Base-by-base conservation (phyloP, 345 rosid genomes). In the Diplotaxis tenuifolia region DNA sequence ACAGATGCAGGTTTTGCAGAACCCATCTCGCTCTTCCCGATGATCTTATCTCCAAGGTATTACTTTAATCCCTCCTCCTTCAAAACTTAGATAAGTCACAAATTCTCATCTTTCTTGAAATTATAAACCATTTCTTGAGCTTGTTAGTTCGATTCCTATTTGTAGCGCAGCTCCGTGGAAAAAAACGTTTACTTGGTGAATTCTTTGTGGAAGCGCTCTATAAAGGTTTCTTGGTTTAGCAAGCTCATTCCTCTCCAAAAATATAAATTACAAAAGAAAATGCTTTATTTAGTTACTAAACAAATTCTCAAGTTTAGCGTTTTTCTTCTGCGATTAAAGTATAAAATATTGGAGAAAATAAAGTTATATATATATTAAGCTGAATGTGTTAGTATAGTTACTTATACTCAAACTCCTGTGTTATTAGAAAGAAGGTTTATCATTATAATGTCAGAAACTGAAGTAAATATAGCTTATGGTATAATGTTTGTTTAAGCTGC, bases 1-100 rank as follows among this genome's bases (percentile, higher is more conserved):
- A 90, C 84, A 83, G 87, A 78, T 93, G 98, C 96, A 90, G 84
- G 86, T 87, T 80, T 59, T 93, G 98, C 58, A 81, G 77, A 70
- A 89, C 98, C 75, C 96, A 90, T 81, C 84, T 93, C 4, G 93
- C 98, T 71, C 86, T 85, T 74, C 87, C 83, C 40, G 72, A 80
- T 69, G 92, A 93, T 72, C 83, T 93, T 65, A 78, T 84, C 58
- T 90, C 96, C 32, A 70, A 70, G 86, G 98, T 90, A 82, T 60
- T 4, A 29, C 32, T 23, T 23, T 3, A 23, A 42, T 14, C 16
- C n/a, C 50, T 42, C 50, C 50, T n/a, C 15, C 8, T 45, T 45
- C 50, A 45, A 45, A n/a, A 16, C 50, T 45, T n/a, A 45, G 0
- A 29, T 58, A 6, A n/a, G 11, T 21, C 12, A n/a, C 1, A 67